phyloP scores from a whole-genome alignment of 768 basidiomycete species.

The Saitozyma podzolica region DNA sequence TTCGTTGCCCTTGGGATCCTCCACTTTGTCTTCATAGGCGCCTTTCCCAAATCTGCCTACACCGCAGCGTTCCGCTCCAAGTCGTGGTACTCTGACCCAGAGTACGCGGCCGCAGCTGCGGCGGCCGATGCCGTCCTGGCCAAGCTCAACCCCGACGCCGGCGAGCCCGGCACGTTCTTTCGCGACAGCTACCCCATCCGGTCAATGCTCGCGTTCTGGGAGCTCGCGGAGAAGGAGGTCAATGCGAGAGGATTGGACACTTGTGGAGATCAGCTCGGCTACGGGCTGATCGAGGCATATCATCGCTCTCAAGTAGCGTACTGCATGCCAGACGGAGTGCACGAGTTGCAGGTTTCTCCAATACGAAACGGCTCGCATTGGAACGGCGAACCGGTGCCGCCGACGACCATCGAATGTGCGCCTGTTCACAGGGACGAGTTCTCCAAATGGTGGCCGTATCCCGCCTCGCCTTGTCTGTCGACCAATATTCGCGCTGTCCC shows the following conservation, averaged over 20 bases:
- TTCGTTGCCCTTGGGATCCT: slow-evolving; percentile 12
- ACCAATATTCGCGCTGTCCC: slow-evolving; percentile 23
- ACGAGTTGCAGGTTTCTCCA: background rate
- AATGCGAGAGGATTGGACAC: slow-evolving; percentile 26
- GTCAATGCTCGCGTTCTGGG: slow-evolving; percentile 27
- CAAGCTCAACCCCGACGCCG: slow-evolving; percentile 17
- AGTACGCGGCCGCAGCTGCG: slow-evolving; percentile 1
- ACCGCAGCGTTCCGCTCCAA: slow-evolving; percentile 3
- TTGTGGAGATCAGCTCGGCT: slow-evolving; percentile 32
- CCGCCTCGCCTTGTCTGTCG: slow-evolving; percentile 41
- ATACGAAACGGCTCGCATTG: background rate
- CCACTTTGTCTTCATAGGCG: slow-evolving; percentile 27
- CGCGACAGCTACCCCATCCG: slow-evolving; percentile 35
- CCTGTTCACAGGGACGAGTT: slow-evolving; percentile 27
- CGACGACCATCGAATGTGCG: slow-evolving; percentile 25
- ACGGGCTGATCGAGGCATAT: slow-evolving; percentile 35
- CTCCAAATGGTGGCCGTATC: slow-evolving; percentile 47
- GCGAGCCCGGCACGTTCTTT: slow-evolving; percentile 32
- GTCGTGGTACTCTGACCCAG: background rate
- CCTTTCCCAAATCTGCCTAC: slow-evolving; percentile 13
- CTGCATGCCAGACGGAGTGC: slow-evolving; percentile 11
- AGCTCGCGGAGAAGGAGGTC: slow-evolving; percentile 36
- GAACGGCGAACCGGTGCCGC: background rate
- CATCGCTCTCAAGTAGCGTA: slow-evolving; percentile 23
- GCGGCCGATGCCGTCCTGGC: slow-evolving; percentile 5